A percentile compares a stretch with the other conserved stretches of the same genome.
These are phyloP conservation scores for Oldenlandia corymbosa DNA, from an alignment of 257 asterid species.

Conservation along the genomic window DNA sequence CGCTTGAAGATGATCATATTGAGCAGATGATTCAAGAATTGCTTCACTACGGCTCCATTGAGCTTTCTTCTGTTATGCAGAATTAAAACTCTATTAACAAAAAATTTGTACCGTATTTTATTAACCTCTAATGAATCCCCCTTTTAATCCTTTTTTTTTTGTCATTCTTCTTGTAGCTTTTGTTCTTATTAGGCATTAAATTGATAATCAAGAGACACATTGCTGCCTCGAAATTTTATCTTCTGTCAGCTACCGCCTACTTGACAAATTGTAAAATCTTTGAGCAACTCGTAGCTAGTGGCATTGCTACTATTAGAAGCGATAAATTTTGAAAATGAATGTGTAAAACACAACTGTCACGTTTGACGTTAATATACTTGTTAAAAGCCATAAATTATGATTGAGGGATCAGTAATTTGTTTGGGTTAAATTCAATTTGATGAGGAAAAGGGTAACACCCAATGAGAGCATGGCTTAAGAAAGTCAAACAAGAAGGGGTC, in stretches of 20 bases:
- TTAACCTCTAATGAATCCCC: not conserved
- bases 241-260: too few species aligned
- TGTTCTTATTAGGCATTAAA: not conserved
- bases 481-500: slow-evolving; percentile 4
- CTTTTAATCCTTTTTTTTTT: not conserved
- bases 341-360: too few species aligned
- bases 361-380: too few species aligned
- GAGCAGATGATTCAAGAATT: slow-evolving; percentile 74
- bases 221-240: too few species aligned
- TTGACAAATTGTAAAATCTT: too few species aligned
- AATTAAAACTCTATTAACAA: slow-evolving; percentile 19
- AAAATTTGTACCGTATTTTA: not conserved
- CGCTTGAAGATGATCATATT: slow-evolving; percentile 55
- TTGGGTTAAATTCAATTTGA: too few species aligned
- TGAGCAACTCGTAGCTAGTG: too few species aligned
- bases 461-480: not conserved
- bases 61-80: slow-evolving; percentile 34
- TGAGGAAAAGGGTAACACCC: not conserved
- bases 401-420: too few species aligned
- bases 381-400: too few species aligned
- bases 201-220: too few species aligned
- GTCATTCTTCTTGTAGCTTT: not conserved
- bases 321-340: too few species aligned
- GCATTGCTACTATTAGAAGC: too few species aligned
- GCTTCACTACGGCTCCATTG: slow-evolving; percentile 53